These are phyloP conservation scores for Colletotrichum graminicola DNA, from an alignment of 2,329 filamentous ascomycete species.

Conservation along the genomic window DNA sequence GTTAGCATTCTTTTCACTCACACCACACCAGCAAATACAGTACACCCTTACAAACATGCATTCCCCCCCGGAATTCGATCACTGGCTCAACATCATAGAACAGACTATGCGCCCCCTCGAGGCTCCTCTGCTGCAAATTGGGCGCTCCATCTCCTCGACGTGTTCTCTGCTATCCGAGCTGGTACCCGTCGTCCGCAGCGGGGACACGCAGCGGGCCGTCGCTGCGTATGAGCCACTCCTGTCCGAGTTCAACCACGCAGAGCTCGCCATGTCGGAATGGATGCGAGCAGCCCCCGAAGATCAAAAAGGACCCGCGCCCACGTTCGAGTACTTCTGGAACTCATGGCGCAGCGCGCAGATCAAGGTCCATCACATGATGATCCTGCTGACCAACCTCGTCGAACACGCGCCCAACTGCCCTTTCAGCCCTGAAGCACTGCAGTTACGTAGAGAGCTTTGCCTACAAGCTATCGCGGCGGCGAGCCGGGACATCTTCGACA, in stretches of 20 bases:
- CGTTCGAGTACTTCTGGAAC: slow-evolving; percentile 49
- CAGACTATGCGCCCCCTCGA: slow-evolving; percentile 30
- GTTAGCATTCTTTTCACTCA: background rate
- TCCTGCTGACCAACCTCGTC: slow-evolving; percentile 52
- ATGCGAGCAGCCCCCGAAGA: slow-evolving; percentile 47
- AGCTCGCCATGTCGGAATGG: slow-evolving; percentile 47
- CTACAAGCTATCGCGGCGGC: slow-evolving; percentile 46
- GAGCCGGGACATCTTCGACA: slow-evolving; percentile 49
- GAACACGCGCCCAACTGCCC: slow-evolving; percentile 48
- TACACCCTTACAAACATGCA: slow-evolving; percentile 49
- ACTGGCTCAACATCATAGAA: slow-evolving; percentile 52
- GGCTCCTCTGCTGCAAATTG: slow-evolving; percentile 6
- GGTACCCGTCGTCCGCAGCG: slow-evolving; percentile 17
- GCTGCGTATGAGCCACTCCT: slow-evolving; percentile 39
- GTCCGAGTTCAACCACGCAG: slow-evolving; percentile 46
- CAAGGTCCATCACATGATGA: slow-evolving; percentile 52
- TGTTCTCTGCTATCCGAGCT: slow-evolving; percentile 31
- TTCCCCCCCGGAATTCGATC: slow-evolving; percentile 52
- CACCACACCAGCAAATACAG: slow-evolving; percentile 52
- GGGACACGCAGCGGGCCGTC: slow-evolving; percentile 19
- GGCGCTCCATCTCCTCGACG: slow-evolving; percentile 23
- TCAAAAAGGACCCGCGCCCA: slow-evolving; percentile 39
- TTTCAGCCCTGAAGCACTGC: slow-evolving; percentile 46
- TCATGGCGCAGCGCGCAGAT: slow-evolving; percentile 51
- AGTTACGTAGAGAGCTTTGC: slow-evolving; percentile 48